Conservation (phyloP, 2,329 filamentous ascomycete genomes). For the Fusarium buharicum region DNA sequence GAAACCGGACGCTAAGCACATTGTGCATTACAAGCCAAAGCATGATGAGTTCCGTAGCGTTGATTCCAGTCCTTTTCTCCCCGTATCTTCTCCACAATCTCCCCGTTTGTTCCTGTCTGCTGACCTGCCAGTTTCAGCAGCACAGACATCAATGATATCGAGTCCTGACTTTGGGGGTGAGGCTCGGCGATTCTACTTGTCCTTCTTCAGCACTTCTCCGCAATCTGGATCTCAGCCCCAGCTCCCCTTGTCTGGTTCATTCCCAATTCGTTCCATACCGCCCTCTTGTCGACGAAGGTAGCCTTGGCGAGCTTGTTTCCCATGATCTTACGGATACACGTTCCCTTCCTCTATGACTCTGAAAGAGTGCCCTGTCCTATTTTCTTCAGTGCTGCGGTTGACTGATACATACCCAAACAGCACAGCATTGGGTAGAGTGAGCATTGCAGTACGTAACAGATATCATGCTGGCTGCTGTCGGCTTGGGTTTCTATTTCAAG, state of each 20-base stretch:
- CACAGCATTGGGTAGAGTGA: slow-evolving; percentile 2
- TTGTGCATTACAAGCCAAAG: slow-evolving; percentile 5
- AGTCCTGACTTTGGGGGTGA: slow-evolving; percentile 14
- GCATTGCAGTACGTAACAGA: slow-evolving; percentile 26
- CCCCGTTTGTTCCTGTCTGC: slow-evolving; percentile 31
- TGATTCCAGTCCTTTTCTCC: slow-evolving; percentile 22
- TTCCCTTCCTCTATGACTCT: not conserved
- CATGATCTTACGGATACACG: slow-evolving; percentile 2
- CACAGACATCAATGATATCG: slow-evolving; percentile 28
- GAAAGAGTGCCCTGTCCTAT: not conserved
- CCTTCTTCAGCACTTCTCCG: slow-evolving; percentile 23
- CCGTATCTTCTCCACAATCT: slow-evolving; percentile 24
- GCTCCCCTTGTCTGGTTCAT: slow-evolving; percentile 9
- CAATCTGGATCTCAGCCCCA: slow-evolving; percentile 37
- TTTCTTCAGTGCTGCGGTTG: slow-evolving; percentile 7
- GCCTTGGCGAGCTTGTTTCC: slow-evolving; percentile 26
- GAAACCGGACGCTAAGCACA: not conserved
- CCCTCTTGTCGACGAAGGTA: not conserved
- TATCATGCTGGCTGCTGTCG: slow-evolving; percentile 8
- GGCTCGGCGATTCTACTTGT: slow-evolving; percentile 20
- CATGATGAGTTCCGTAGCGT: slow-evolving; percentile 29
- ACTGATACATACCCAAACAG: slow-evolving; percentile 10
- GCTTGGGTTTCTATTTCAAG: slow-evolving; percentile 24
- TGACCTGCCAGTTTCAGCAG: slow-evolving; percentile 31
- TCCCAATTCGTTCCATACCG: slow-evolving; percentile 19